Percentiles rank a stretch among this genome's conserved stretches.
Evolutionary conservation across 768 basidiomycete genomes (phyloP).

Genomic region (Suillus bovinus): DNA sequence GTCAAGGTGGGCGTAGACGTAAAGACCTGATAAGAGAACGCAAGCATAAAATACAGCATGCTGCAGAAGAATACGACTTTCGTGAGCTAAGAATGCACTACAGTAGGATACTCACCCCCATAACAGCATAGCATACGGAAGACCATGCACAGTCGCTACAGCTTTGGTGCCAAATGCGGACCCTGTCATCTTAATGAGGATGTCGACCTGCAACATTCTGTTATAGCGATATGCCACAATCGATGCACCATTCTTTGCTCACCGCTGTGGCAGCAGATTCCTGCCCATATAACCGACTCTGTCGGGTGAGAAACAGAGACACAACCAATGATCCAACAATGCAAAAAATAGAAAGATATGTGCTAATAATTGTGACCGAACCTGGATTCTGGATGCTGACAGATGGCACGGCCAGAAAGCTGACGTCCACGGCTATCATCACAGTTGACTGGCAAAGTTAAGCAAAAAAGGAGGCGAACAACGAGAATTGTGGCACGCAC

Average conservation of each 20-base stretch:
- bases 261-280: slow-evolving; percentile 32
- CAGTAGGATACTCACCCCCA: slow-evolving; percentile 44
- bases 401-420: slow-evolving; percentile 41
- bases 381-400: slow-evolving; percentile 24
- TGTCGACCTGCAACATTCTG: background rate
- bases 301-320: slow-evolving; percentile 36
- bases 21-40: slow-evolving; percentile 28
- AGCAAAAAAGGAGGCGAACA: background rate
- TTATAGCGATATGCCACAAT: background rate
- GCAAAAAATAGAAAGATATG: slow-evolving; percentile 38
- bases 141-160: slow-evolving; percentile 47
- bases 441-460: slow-evolving; percentile 6
- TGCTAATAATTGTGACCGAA: slow-evolving; percentile 13
- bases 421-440: slow-evolving; percentile 9
- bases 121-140: slow-evolving; percentile 52
- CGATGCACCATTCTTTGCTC: slow-evolving; percentile 5
- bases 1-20: slow-evolving; percentile 14
- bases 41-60: slow-evolving; percentile 26
- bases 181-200: slow-evolving; percentile 4
- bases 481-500: slow-evolving; percentile 32
- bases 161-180: slow-evolving; percentile 39
- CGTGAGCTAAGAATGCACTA: background rate
- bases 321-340: slow-evolving; percentile 37
- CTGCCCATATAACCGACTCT: slow-evolving; percentile 32
- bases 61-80: slow-evolving; percentile 13